Percentiles rank a stretch among this genome's conserved stretches.
These are phyloP conservation scores for Cephalotrichum gorgonifer DNA, from an alignment of 2,329 filamentous ascomycete genomes.

Conservation along the genomic window DNA sequence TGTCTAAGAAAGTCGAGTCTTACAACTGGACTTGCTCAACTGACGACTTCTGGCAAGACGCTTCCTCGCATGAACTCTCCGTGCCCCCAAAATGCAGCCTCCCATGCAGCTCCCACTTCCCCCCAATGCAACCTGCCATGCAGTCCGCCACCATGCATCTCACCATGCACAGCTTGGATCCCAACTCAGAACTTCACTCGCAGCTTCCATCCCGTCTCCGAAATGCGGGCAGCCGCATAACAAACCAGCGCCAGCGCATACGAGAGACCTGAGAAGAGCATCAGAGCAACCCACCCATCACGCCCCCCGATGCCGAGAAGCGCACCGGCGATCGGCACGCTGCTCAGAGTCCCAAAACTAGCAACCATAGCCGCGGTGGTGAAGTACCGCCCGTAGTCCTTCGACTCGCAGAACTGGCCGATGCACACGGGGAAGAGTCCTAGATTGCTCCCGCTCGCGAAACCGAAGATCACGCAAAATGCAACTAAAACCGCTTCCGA, in stretches of 20 bases:
- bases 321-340: slow-evolving; percentile 12
- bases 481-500: slow-evolving; percentile 49
- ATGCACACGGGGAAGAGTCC: slow-evolving; percentile 70
- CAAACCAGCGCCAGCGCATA: slow-evolving; percentile 22
- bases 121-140: too few relatives aligned
- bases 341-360: slow-evolving; percentile 53
- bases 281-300: slow-evolving; percentile 24
- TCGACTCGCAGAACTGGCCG: slow-evolving; percentile 66
- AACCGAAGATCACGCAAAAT: slow-evolving; percentile 66
- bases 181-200: slow-evolving; percentile 8
- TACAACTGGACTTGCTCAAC: too few relatives aligned
- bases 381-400: slow-evolving; percentile 66
- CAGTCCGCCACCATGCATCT: too few relatives aligned
- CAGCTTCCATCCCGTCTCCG: slow-evolving; percentile 25
- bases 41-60: too few relatives aligned
- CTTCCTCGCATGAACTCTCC: too few relatives aligned
- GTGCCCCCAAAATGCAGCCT: too few relatives aligned
- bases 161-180: too few relatives aligned
- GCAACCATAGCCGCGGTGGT: slow-evolving; percentile 70
- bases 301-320: slow-evolving; percentile 19
- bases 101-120: too few relatives aligned
- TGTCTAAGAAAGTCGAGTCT: too few relatives aligned
- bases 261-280: slow-evolving; percentile 25
- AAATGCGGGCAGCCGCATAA: slow-evolving; percentile 20
- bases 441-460: slow-evolving; percentile 70